Evolutionary conservation across 805 yeast genomes (phyloP).

Genomic region (Candida saitoana): DNA sequence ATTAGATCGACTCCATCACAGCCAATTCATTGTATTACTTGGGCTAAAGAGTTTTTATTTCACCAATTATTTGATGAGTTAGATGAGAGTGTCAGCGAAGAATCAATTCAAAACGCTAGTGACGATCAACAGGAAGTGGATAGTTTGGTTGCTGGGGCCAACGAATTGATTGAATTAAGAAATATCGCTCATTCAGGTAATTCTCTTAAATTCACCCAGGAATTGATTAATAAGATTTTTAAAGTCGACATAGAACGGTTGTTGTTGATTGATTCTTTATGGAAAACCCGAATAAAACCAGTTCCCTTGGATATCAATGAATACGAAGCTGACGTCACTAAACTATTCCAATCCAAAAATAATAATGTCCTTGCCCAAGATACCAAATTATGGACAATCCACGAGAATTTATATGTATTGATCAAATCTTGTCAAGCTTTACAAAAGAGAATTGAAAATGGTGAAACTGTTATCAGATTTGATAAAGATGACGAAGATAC

Average conservation of each 20-base stretch:
- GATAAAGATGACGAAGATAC: conserved; percentile 97
- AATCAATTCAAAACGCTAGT: conserved; percentile 42
- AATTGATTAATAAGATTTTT: conserved; percentile 60
- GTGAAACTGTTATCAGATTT: conserved; percentile 51
- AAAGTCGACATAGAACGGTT: conserved; percentile 75
- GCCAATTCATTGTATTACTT: conserved; percentile 93
- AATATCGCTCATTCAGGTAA: conserved; percentile 12
- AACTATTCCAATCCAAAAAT: conserved; percentile 9
- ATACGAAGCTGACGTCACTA: conserved; percentile 12
- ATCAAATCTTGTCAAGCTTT: conserved; percentile 45
- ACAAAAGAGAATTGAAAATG: conserved; percentile 40
- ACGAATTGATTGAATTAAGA: conserved; percentile 49
- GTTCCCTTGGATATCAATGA: conserved; percentile 46
- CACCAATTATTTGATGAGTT: conserved; percentile 69
- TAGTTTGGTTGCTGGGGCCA: conserved; percentile 60
- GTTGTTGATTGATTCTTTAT: conserved; percentile 63
- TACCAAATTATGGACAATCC: conserved; percentile 55
- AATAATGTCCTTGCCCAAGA: conserved; percentile 26
- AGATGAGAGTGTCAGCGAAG: conserved; percentile 18
- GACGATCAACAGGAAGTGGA: conserved; percentile 63
- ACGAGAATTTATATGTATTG: conserved; percentile 62
- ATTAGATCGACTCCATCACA: conserved; percentile 95
- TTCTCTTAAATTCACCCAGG: conserved; percentile 19
- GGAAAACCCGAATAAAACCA: conserved; percentile 74
- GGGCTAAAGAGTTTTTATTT: conserved; percentile 93